These are phyloP conservation scores for Rosa multiflora DNA, from an alignment of 306 rosid genomes.

Conservation along the genomic window DNA sequence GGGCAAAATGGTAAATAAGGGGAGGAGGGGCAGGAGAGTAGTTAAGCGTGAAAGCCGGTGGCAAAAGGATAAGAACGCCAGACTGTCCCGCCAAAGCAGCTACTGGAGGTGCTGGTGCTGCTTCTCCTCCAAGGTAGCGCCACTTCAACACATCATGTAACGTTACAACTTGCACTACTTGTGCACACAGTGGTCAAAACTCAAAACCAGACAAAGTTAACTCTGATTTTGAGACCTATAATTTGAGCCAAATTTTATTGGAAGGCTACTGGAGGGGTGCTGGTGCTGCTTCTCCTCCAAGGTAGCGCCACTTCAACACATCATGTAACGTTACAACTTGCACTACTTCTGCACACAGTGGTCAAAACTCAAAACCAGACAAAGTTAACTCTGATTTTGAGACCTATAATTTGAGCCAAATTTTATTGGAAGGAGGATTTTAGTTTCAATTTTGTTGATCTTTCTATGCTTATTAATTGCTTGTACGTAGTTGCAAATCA, in stretches of 20 bases:
- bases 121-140: conserved; percentile 22
- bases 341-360: background rate
- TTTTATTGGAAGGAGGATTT: background rate
- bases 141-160: background rate
- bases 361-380: background rate
- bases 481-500: too few species aligned
- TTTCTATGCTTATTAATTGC: background rate
- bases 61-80: conserved; percentile 52
- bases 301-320: conserved; percentile 7
- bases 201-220: background rate
- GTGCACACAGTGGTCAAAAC: background rate
- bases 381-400: background rate
- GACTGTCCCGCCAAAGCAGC: conserved; percentile 77
- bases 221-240: background rate
- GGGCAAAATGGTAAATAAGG: conserved; percentile 33
- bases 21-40: conserved; percentile 41
- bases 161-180: conserved; percentile 22
- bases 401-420: background rate
- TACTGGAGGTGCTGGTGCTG: background rate
- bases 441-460: background rate
- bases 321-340: conserved; percentile 17
- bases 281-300: conserved; percentile 15
- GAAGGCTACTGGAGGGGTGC: too few species aligned
- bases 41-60: conserved; percentile 43
- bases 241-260: background rate